Evolutionary conservation across 208 protist species (phyloP).

Genomic region (Phytomonas sp.): DNA sequence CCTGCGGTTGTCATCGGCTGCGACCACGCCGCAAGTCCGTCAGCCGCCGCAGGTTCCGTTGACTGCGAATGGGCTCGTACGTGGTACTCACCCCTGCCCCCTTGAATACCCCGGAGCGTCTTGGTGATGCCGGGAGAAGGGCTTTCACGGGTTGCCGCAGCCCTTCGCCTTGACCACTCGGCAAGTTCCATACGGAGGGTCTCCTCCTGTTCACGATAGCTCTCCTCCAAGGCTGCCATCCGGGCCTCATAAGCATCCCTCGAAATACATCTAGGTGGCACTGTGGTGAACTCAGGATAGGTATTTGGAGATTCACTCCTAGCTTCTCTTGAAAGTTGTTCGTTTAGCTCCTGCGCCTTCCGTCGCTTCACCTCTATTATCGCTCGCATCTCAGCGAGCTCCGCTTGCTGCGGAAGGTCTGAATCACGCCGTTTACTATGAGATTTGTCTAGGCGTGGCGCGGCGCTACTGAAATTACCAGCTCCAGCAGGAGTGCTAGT

Average conservation of each 20-base stretch:
- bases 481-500: background rate
- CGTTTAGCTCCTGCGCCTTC: constrained; percentile 29
- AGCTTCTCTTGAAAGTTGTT: constrained; percentile 7
- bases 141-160: background rate
- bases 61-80: background rate
- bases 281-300: background rate
- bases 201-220: constrained; percentile 25
- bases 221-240: constrained; percentile 24
- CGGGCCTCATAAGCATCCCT: constrained; percentile 17
- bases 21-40: background rate
- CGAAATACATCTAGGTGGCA: constrained; percentile 8
- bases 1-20: background rate
- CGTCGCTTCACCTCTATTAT: constrained; percentile 40
- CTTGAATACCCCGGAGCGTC: background rate
- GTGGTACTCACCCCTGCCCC: background rate
- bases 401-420: background rate
- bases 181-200: constrained; percentile 21
- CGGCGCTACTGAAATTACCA: background rate
- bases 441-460: background rate
- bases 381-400: constrained; percentile 11
- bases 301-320: background rate
- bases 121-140: background rate
- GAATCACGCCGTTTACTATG: background rate
- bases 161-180: constrained; percentile 5
- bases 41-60: background rate